phyloP scores from a whole-genome alignment of 2,329 filamentous ascomycete genomes.

The Aspergillus costaricaensis region DNA sequence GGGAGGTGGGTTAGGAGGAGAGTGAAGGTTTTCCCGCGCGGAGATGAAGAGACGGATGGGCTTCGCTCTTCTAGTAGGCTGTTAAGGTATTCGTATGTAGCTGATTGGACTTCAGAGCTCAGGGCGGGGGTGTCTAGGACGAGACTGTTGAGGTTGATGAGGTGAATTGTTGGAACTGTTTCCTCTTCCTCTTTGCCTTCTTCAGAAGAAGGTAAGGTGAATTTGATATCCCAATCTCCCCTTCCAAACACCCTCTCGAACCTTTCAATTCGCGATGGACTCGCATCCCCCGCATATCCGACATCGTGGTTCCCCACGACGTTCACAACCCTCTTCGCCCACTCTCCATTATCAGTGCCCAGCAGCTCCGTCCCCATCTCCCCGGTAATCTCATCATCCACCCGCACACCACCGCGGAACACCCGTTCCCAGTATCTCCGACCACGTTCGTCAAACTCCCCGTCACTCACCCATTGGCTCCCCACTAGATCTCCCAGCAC shows the following conservation, averaged over 20 bases:
- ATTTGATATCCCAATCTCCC: constrained; percentile 84
- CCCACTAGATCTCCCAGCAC: constrained; percentile 90
- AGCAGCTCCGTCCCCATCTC: constrained; percentile 30
- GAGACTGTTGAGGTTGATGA: constrained; percentile 88
- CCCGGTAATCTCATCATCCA: constrained; percentile 40
- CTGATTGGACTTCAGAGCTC: constrained; percentile 66
- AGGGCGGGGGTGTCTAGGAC: constrained; percentile 85
- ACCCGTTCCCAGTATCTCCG: constrained; percentile 78
- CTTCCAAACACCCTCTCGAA: constrained; percentile 86
- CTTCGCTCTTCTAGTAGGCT: constrained; percentile 59
- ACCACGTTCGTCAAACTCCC: constrained; percentile 75
- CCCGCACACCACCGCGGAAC: constrained; percentile 67
- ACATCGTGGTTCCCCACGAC: constrained; percentile 95
- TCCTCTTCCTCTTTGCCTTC: neutral
- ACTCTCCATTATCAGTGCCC: constrained; percentile 51
- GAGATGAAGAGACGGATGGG: constrained; percentile 48
- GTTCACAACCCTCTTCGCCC: constrained; percentile 80
- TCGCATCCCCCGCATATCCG: constrained; percentile 91
- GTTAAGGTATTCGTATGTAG: constrained; percentile 73
- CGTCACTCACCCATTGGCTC: constrained; percentile 89
- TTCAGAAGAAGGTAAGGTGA: constrained; percentile 51
- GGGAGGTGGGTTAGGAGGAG: constrained; percentile 91
- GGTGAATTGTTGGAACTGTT: constrained; percentile 64
- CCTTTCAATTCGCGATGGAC: constrained; percentile 69
- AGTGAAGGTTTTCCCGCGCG: constrained; percentile 66